Evolutionary conservation across 768 basidiomycete genomes (phyloP), one percentile per base, ranked within the genome.

Genomic region (Tephrocybe sp.): DNA sequence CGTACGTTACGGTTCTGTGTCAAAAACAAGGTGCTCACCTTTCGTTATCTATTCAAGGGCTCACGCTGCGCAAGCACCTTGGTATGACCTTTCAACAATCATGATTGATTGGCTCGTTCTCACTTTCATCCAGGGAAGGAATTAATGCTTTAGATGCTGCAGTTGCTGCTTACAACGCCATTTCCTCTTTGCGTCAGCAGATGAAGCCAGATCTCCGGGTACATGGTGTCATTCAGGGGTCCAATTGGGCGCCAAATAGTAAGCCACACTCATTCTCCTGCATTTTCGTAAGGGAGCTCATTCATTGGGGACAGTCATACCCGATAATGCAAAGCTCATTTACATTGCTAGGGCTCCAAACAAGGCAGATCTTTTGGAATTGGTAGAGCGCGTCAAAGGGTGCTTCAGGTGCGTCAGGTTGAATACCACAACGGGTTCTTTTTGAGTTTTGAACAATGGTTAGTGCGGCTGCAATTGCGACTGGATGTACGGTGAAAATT

Each of bases 131-230:
- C 52, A 79, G 79, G 87, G 89, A 94, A 66, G 92, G 87, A 19
- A 79, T 78, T 36, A 94, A 94, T 61, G 90, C 92, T 11, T 77
- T 92, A 39, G 93, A 95, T 61, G 93, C 93, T 0, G 92, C 92
- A 0, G 87, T 93, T 63, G 69, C 91, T 8, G 87, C 91, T 0
- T 94, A 95, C 65, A 82, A 84, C 7, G 76, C 80, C 41, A 76
- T 96, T 36, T 85, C 91, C 3, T 82, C 83, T 19, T 75, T 96
- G 41, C 80, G 93, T 11, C 93, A 96, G 65, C 93, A 96, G 69
- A 83, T 92, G 52, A 84, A 84, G 64, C 92, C 93, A 0, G 80
- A 85, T 40, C 79, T 85, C 56, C 84, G 92, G 19, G 74, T 93
- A 6, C 87, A 92, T 60, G 90, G 92, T 3, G 74, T 89, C 43